Percentiles rank a stretch among this genome's conserved stretches.
Evolutionary conservation across 2,329 filamentous ascomycete genomes (phyloP).

Genomic region (Penicillium sp.): DNA sequence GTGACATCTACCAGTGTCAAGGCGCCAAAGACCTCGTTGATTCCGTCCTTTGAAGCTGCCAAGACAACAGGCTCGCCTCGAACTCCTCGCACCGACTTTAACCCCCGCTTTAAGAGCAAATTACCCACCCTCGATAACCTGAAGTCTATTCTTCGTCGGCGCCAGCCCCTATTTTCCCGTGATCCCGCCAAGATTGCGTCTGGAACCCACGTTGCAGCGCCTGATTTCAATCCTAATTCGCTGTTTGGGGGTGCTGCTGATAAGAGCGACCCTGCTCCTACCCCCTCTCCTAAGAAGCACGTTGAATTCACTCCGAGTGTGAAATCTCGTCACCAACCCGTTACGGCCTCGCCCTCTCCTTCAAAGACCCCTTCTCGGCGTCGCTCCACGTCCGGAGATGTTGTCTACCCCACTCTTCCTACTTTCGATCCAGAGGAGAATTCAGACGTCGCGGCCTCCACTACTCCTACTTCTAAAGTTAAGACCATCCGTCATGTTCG

Average conservation of each 20-base stretch:
- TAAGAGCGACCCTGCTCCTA: conserved; percentile 47
- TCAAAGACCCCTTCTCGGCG: conserved; percentile 36
- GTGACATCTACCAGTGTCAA: conserved; percentile 50
- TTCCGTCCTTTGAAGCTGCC: conserved; percentile 53
- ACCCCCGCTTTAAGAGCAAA: conserved; percentile 41
- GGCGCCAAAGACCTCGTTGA: conserved; percentile 52
- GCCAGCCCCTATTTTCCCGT: conserved; percentile 57
- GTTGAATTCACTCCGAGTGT: conserved; percentile 76
- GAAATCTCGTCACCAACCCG: conserved; percentile 45
- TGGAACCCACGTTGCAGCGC: conserved; percentile 51
- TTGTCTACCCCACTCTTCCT: conserved; percentile 39
- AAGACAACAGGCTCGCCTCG: conserved; percentile 48
- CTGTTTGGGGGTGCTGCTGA: conserved; percentile 40
- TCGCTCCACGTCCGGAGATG: conserved; percentile 25
- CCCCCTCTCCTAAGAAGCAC: conserved; percentile 70
- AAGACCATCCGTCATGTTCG: conserved; percentile 44
- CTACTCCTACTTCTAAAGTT: conserved; percentile 17
- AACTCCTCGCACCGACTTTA: conserved; percentile 48
- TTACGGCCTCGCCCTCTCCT: conserved; percentile 41
- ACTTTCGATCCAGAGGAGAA: conserved; percentile 37
- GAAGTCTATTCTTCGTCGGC: conserved; percentile 61
- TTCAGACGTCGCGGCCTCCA: conserved; percentile 11
- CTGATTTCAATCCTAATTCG: conserved; percentile 49
- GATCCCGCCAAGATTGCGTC: conserved; percentile 58
- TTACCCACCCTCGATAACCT: conserved; percentile 53